Evolutionary conservation across 805 yeast genomes (phyloP), one percentile per base, ranked within the genome.

Genomic region (Alloascoidea hylecoeti): DNA sequence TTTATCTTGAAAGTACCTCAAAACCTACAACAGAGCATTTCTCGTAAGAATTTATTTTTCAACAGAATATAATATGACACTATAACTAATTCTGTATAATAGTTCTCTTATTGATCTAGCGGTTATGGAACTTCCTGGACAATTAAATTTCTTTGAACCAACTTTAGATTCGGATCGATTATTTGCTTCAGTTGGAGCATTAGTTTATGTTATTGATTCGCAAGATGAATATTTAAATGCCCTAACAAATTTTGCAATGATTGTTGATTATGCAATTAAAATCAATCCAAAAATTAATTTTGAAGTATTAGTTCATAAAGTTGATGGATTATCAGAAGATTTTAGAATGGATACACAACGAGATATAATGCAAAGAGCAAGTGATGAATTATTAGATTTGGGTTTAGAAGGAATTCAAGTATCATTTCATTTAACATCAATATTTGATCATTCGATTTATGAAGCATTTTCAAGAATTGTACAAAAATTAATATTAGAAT

Each of bases 181-280:
- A 17, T 88, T 89, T 50, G 66, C 78, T 34, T 75, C 79, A 34
- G 85, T 86, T 12, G 95, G 95, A 15, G 92, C 96, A 0, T 64
- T 92, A 18, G 92, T 92, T 2, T 92, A 92, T 52, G 96, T 92
- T 33, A 86, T 92, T 44, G 98, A 92, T 57, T 73, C 88, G 6
- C 96, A 86, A 55, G 97, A 89, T 60, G 98, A 92, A 55, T 92
- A 92, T 57, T 61, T 88, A 46, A 80, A 85, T 56, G 95, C 97
- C 0, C 66, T 92, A 35, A 85, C 94, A 17, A 88, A 86, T 52
- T 61, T 92, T 36, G 84, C 89, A 3, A 78, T 79, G 66, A 85
- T 92, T 43, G 79, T 88, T 42, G 92, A 83, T 51, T 81, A 77
- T 49, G 96, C 95, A 0, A 75, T 80, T 51, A 75, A 77, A 48